phyloP scores from a whole-genome alignment of 495 filamentous ascomycete species.

The Penicillium cosmopolitanum region DNA sequence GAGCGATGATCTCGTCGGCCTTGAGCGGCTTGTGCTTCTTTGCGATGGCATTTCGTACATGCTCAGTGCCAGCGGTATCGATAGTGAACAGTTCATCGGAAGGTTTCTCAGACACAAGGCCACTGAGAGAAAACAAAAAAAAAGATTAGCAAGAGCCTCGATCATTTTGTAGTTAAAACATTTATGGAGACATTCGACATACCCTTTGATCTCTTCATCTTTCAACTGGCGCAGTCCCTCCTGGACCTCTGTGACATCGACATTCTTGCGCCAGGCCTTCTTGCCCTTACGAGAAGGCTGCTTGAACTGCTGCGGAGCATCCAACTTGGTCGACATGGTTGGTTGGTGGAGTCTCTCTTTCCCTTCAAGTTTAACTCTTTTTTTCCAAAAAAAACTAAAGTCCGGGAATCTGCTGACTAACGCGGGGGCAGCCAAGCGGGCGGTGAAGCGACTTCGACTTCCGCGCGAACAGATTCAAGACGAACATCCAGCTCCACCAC shows the following conservation, averaged over 20 bases:
- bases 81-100: slow-evolving; percentile 81
- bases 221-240: slow-evolving; percentile 81
- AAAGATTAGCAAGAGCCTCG: neutral
- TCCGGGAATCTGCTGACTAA: slow-evolving; percentile 38
- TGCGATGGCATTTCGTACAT: slow-evolving; percentile 62
- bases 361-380: slow-evolving; percentile 17
- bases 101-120: slow-evolving; percentile 76
- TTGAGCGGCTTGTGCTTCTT: slow-evolving; percentile 77
- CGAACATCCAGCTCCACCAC: slow-evolving; percentile 10
- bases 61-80: slow-evolving; percentile 70
- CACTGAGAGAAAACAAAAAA: slow-evolving; percentile 52
- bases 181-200: slow-evolving; percentile 24
- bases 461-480: neutral
- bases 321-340: slow-evolving; percentile 42
- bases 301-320: slow-evolving; percentile 62
- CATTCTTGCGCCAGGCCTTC: slow-evolving; percentile 98
- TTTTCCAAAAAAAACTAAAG: slow-evolving; percentile 14
- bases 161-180: neutral
- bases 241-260: slow-evolving; percentile 84
- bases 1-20: slow-evolving; percentile 86
- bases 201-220: slow-evolving; percentile 90
- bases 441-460: slow-evolving; percentile 24
- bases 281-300: slow-evolving; percentile 97
- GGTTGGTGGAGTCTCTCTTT: slow-evolving; percentile 19
- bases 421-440: slow-evolving; percentile 35